Evolutionary conservation across 1,284 basidiomycete genomes (phyloP).

Genomic region (Ceratobasidium sp.): DNA sequence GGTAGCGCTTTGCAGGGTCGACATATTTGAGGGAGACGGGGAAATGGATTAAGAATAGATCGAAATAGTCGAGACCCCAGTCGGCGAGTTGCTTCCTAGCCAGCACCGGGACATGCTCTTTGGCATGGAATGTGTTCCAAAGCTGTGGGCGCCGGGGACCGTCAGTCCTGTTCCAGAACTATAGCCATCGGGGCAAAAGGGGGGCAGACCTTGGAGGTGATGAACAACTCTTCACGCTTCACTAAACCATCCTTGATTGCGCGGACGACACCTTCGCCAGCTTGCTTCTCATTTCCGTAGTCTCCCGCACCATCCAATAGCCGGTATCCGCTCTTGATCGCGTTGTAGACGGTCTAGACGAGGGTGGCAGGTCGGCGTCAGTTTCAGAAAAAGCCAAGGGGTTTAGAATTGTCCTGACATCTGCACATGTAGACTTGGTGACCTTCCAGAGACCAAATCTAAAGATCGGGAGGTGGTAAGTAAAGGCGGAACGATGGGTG

Average conservation of each 20-base stretch:
- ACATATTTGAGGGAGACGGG: slow-evolving; percentile 81
- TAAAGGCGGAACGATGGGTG: slow-evolving; percentile 30
- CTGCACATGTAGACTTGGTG: slow-evolving; percentile 66
- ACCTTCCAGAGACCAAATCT: slow-evolving; percentile 81
- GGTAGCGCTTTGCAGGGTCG: slow-evolving; percentile 77
- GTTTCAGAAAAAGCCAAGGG: background rate
- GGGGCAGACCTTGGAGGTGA: slow-evolving; percentile 49
- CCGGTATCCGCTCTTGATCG: slow-evolving; percentile 59
- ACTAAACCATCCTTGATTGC: slow-evolving; percentile 58
- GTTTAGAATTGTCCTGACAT: slow-evolving; percentile 58
- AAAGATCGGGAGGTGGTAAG: slow-evolving; percentile 4
- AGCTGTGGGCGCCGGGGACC: slow-evolving; percentile 58
- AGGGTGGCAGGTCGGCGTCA: slow-evolving; percentile 31
- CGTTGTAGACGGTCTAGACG: slow-evolving; percentile 56
- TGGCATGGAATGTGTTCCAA: slow-evolving; percentile 84
- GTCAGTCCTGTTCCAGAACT: background rate
- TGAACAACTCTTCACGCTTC: slow-evolving; percentile 58
- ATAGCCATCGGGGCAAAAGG: background rate
- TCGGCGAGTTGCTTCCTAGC: slow-evolving; percentile 71
- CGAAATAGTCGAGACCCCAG: slow-evolving; percentile 76
- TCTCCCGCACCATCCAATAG: slow-evolving; percentile 58
- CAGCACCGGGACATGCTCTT: slow-evolving; percentile 68
- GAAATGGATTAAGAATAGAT: slow-evolving; percentile 69
- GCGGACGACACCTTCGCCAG: slow-evolving; percentile 56
- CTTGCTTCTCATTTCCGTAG: slow-evolving; percentile 58